Evolutionary conservation across 345 rosid genomes (phyloP).

Genomic region (Camelina hispida): DNA sequence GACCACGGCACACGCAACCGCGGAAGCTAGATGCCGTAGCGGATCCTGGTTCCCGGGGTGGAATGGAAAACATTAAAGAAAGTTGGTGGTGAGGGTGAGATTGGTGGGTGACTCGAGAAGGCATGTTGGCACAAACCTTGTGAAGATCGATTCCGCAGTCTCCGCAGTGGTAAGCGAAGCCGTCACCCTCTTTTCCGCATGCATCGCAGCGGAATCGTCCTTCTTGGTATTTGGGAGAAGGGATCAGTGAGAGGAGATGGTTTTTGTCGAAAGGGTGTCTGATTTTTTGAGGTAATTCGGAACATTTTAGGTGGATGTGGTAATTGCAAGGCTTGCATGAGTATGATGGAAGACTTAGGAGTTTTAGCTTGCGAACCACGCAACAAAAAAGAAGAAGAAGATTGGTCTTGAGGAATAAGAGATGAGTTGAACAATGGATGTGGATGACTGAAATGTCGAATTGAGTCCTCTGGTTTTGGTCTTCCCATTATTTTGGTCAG

Average conservation of each 20-base stretch:
- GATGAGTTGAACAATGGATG: constrained; percentile 48
- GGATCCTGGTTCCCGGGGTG: constrained; percentile 25
- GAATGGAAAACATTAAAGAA: constrained; percentile 45
- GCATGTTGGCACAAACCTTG: constrained; percentile 52
- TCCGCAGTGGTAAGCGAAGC: constrained; percentile 56
- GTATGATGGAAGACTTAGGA: constrained; percentile 44
- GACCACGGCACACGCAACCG: constrained; percentile 46
- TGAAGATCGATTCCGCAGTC: constrained; percentile 55
- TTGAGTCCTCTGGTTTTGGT: constrained; percentile 43
- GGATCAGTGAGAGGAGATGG: constrained; percentile 49
- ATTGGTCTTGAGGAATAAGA: constrained; percentile 38
- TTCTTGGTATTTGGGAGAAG: constrained; percentile 43
- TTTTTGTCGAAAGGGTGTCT: constrained; percentile 51
- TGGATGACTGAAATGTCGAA: constrained; percentile 56
- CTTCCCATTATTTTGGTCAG: constrained; percentile 29
- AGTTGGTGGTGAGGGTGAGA: constrained; percentile 53
- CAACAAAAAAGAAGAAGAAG: constrained; percentile 28
- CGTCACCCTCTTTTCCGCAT: constrained; percentile 47
- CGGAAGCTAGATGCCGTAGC: constrained; percentile 36
- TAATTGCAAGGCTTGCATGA: constrained; percentile 46
- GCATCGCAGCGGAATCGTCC: constrained; percentile 50
- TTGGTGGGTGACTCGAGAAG: constrained; percentile 43
- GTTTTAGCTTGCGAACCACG: constrained; percentile 47
- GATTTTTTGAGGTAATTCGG: constrained; percentile 49
- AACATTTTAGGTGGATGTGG: constrained; percentile 52